Evolutionary conservation across 306 rosid species (phyloP).

Genomic region (Alnus glutinosa): DNA sequence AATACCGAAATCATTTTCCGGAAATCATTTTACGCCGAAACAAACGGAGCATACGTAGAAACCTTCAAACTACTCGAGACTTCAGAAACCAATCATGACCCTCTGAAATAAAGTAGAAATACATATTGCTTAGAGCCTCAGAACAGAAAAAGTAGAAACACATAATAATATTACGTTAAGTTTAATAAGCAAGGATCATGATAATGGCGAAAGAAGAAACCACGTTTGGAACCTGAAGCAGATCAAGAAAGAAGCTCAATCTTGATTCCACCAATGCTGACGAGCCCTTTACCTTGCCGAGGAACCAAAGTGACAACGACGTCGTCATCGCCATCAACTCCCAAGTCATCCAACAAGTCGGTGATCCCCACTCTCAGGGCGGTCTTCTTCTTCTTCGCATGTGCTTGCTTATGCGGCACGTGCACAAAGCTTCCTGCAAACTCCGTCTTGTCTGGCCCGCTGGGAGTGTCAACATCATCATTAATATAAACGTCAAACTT

Average conservation of each 20-base stretch:
- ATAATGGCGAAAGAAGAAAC: too few species aligned
- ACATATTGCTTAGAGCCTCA: too few species aligned
- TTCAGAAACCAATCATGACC: too few species aligned
- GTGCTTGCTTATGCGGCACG: constrained; percentile 56
- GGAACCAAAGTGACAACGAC: constrained; percentile 72
- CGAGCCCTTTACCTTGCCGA: constrained; percentile 38
- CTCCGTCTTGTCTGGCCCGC: constrained; percentile 49
- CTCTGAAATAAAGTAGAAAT: too few species aligned
- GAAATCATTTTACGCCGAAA: too few species aligned
- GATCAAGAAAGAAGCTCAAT: constrained; percentile 38
- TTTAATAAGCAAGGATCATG: too few species aligned
- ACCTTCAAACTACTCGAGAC: too few species aligned
- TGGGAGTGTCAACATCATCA: constrained; percentile 59
- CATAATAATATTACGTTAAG: too few species aligned
- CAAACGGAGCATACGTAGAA: too few species aligned
- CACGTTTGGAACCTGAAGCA: too few species aligned
- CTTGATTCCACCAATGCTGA: constrained; percentile 44
- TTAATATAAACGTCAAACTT: constrained; percentile 79
- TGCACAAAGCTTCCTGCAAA: constrained; percentile 86
- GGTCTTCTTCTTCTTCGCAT: constrained; percentile 36
- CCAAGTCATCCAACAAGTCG: constrained; percentile 74
- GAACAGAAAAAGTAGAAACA: too few species aligned
- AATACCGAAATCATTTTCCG: too few species aligned
- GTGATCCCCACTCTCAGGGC: constrained; percentile 53
- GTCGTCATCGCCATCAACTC: constrained; percentile 64